phyloP scores from a whole-genome alignment of 495 filamentous ascomycete species.

The Sabuloglossum arenarium region DNA sequence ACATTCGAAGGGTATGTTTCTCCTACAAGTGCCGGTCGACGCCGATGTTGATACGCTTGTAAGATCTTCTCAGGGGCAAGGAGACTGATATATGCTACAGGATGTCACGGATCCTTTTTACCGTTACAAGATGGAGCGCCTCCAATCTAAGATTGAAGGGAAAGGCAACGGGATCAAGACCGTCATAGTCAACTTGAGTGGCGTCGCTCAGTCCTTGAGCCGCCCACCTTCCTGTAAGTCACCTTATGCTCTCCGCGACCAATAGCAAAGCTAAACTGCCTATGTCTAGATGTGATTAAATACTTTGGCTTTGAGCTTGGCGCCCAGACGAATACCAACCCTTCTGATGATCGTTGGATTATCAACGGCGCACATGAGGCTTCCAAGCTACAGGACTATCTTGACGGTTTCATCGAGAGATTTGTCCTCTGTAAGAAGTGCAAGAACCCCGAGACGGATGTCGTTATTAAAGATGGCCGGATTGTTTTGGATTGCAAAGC shows the following conservation, averaged over 20 bases:
- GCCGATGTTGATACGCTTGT: too few species aligned
- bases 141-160: slow-evolving; percentile 98
- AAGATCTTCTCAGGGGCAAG: too few species aligned
- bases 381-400: slow-evolving; percentile 87
- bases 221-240: slow-evolving; percentile 59
- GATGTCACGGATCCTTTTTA: slow-evolving; percentile 98
- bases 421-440: slow-evolving; percentile 99
- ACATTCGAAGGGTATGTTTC: slow-evolving; percentile 56
- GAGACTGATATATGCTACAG: slow-evolving; percentile 10
- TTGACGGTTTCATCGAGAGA: slow-evolving; percentile 93
- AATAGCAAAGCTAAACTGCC: neutral
- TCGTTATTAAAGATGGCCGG: slow-evolving; percentile 74
- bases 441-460: slow-evolving; percentile 97
- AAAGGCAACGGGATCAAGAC: slow-evolving; percentile 98
- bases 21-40: neutral
- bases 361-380: slow-evolving; percentile 98
- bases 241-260: neutral
- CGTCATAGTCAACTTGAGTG: slow-evolving; percentile 90
- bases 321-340: slow-evolving; percentile 94
- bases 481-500: slow-evolving; percentile 96
- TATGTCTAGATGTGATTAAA: slow-evolving; percentile 62
- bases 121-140: slow-evolving; percentile 98
- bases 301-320: slow-evolving; percentile 98
- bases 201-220: slow-evolving; percentile 77
- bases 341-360: slow-evolving; percentile 96